These are phyloP conservation scores for Hemileia vastatrix DNA, from an alignment of 1,284 basidiomycete genomes.

Conservation along the genomic window DNA sequence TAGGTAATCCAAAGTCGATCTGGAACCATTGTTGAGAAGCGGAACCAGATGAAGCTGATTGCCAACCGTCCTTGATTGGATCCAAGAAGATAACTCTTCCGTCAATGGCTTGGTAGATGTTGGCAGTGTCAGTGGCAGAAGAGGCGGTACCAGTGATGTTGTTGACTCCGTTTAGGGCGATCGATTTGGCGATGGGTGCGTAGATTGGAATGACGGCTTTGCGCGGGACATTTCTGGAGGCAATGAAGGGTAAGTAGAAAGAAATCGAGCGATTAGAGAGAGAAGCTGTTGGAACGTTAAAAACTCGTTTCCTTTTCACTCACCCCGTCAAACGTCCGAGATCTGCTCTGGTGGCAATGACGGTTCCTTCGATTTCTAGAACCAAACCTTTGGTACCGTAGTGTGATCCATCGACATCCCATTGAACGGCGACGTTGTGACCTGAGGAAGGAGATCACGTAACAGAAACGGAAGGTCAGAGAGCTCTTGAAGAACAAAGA, in stretches of 20 bases:
- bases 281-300: too few relatives aligned
- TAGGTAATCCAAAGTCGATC: constrained; percentile 2
- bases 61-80: constrained; percentile 8
- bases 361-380: not conserved
- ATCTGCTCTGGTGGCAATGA: not conserved
- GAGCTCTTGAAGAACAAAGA: too few relatives aligned
- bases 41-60: not conserved
- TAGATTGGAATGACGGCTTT: constrained; percentile 5
- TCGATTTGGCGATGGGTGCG: not conserved
- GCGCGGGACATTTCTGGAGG: not conserved
- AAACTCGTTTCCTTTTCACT: not conserved
- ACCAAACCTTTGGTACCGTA: constrained; percentile 4
- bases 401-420: constrained; percentile 6
- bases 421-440: constrained; percentile 10
- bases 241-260: too few relatives aligned
- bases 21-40: constrained; percentile 5
- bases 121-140: not conserved
- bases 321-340: not conserved
- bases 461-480: too few relatives aligned
- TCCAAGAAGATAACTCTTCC: constrained; percentile 5
- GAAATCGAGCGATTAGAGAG: too few relatives aligned
- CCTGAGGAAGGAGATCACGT: not conserved
- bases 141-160: not conserved
- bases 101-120: constrained; percentile 4
- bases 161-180: not conserved